These are phyloP conservation scores for Aspergillus hancockii DNA, from an alignment of 495 filamentous ascomycete species.

Conservation along the genomic window DNA sequence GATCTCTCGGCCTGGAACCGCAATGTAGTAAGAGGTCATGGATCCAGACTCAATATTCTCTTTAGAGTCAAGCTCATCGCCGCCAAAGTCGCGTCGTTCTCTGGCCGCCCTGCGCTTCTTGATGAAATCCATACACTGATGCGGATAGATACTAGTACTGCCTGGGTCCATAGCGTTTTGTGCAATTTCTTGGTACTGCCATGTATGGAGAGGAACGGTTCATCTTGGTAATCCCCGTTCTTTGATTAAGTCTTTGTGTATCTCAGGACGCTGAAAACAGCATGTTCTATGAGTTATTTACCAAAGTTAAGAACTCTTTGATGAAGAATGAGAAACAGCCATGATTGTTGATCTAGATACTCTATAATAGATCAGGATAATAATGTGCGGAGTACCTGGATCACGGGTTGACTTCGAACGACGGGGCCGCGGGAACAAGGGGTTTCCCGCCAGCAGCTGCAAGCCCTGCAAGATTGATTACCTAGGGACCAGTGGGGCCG, in stretches of 20 bases:
- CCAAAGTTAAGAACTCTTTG: too few relatives aligned
- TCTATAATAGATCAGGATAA: neutral
- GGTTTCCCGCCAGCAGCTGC: slow-evolving; percentile 19
- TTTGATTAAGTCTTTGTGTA: too few relatives aligned
- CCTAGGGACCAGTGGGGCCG: slow-evolving; percentile 27
- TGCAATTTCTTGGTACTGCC: too few relatives aligned
- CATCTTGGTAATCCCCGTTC: too few relatives aligned
- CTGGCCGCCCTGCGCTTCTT: slow-evolving; percentile 11
- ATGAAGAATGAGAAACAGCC: neutral
- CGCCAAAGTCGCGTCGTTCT: slow-evolving; percentile 20
- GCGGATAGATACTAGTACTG: too few relatives aligned
- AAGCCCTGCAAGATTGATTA: slow-evolving; percentile 29
- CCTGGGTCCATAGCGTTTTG: too few relatives aligned
- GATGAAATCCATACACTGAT: neutral
- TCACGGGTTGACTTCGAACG: slow-evolving; percentile 22
- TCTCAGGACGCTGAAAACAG: too few relatives aligned
- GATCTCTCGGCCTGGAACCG: slow-evolving; percentile 31
- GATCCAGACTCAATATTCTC: slow-evolving; percentile 3
- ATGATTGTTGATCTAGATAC: neutral
- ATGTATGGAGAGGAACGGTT: too few relatives aligned
- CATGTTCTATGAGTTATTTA: too few relatives aligned
- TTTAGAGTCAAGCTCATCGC: slow-evolving; percentile 6
- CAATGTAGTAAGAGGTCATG: slow-evolving; percentile 6
- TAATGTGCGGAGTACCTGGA: slow-evolving; percentile 13
- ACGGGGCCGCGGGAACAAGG: slow-evolving; percentile 28